Evolutionary conservation across 2,329 filamentous ascomycete species (phyloP).

Genomic region (Pyricularia pennisetigena): DNA sequence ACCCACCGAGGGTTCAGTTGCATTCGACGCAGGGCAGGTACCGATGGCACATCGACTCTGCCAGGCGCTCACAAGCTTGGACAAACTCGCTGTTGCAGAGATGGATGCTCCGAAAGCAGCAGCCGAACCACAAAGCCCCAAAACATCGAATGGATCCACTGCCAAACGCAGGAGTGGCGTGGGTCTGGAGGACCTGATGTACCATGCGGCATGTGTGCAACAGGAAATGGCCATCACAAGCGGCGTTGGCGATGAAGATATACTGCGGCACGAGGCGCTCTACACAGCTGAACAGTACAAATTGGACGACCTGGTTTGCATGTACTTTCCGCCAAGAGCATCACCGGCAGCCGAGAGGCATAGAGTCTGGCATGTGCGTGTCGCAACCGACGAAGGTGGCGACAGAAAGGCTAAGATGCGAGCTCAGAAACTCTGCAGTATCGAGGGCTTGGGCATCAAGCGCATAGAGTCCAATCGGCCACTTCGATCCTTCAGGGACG

Average conservation of each 20-base stretch:
- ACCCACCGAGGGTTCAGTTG: neutral
- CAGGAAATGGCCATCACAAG: constrained; percentile 2
- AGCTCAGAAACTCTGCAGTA: neutral
- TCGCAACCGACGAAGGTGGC: neutral
- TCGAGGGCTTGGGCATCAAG: neutral
- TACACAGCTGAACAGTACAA: constrained; percentile 3
- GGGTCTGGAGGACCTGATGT: neutral
- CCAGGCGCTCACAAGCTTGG: neutral
- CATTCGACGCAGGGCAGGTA: neutral
- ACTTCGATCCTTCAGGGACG: constrained; percentile 2
- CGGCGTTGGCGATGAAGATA: neutral
- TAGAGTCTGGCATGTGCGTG: neutral
- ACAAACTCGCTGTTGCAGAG: neutral
- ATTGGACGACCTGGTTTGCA: neutral
- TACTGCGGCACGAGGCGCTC: constrained; percentile 1
- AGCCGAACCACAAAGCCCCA: neutral
- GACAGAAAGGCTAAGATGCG: neutral
- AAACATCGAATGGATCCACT: neutral
- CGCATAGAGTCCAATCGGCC: neutral
- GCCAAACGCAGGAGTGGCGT: neutral
- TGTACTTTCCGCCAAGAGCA: constrained; percentile 1
- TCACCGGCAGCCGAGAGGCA: neutral
- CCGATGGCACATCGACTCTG: neutral
- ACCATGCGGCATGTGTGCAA: constrained; percentile 4
- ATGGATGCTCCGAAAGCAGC: neutral